These are phyloP conservation scores for Ceratocystis papillata DNA, from an alignment of 2,329 filamentous ascomycete species.

Conservation along the genomic window DNA sequence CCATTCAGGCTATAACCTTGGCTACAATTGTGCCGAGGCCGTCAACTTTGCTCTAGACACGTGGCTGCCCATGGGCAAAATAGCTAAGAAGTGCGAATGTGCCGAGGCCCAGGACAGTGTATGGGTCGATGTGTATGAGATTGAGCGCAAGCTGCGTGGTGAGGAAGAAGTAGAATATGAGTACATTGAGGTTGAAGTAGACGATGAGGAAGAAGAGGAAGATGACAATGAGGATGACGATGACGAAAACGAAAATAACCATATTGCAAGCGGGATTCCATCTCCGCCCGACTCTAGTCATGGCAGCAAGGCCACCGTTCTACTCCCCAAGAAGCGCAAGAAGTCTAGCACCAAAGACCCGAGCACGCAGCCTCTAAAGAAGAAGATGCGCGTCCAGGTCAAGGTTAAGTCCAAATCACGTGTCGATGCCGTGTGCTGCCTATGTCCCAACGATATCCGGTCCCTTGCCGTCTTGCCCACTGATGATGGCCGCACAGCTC, in stretches of 20 bases:
- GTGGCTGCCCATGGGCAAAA: conserved; percentile 89
- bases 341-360: conserved; percentile 40
- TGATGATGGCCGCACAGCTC: conserved; percentile 76
- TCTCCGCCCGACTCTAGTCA: conserved; percentile 68
- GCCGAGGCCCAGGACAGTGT: conserved; percentile 92
- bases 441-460: conserved; percentile 84
- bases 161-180: conserved; percentile 70
- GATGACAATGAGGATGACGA: conserved; percentile 54
- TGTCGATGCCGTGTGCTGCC: conserved; percentile 68
- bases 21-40: conserved; percentile 97
- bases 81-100: conserved; percentile 94
- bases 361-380: conserved; percentile 35
- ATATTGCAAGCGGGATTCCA: conserved; percentile 49
- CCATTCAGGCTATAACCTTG: conserved; percentile 93
- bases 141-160: conserved; percentile 84
- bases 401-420: conserved; percentile 63
- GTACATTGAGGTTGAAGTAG: conserved; percentile 62
- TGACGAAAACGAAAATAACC: conserved; percentile 52
- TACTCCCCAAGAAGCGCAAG: conserved; percentile 33
- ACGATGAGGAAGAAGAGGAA: conserved; percentile 41
- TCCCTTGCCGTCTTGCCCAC: conserved; percentile 75
- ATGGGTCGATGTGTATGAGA: conserved; percentile 94
- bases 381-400: conserved; percentile 51
- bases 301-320: conserved; percentile 41
- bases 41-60: conserved; percentile 96